Percentiles rank a stretch among this genome's conserved stretches.
phyloP scores from a whole-genome alignment of 441 rosid species.

The Theobroma grandiflorum region DNA sequence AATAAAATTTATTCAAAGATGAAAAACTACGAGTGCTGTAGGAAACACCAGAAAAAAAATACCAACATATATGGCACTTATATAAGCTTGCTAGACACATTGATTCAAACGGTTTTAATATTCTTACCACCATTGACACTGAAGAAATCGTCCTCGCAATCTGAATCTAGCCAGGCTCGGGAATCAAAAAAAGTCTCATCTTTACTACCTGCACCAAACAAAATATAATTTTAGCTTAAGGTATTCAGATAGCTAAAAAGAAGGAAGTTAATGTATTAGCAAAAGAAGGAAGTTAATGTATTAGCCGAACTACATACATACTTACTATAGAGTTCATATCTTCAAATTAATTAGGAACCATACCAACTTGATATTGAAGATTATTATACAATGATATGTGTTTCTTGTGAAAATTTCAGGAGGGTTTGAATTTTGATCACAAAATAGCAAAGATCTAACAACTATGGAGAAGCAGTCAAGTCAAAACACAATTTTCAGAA shows the following conservation, averaged over 20 bases:
- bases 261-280: not conserved
- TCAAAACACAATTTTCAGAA: not conserved
- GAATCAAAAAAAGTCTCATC: conserved; percentile 94
- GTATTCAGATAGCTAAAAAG: not conserved
- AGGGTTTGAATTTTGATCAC: not conserved
- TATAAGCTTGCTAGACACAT: conserved; percentile 8
- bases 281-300: not conserved
- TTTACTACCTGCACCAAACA: conserved; percentile 69
- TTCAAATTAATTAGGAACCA: not conserved
- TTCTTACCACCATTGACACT: conserved; percentile 93
- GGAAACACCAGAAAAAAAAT: not conserved
- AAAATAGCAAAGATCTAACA: not conserved
- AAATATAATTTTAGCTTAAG: conserved; percentile 17
- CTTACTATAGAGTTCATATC: not conserved
- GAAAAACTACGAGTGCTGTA: not conserved
- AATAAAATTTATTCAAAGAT: not conserved
- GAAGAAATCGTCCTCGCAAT: conserved; percentile 85
- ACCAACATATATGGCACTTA: not conserved
- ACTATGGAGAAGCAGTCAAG: not conserved
- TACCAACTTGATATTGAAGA: not conserved
- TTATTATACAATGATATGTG: not conserved
- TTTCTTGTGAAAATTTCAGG: not conserved
- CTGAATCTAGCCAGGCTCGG: conserved; percentile 74
- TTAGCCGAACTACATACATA: not conserved
- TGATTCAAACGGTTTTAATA: not conserved